Conservation (phyloP, 768 basidiomycete genomes). For the Cubamyces sp. region DNA sequence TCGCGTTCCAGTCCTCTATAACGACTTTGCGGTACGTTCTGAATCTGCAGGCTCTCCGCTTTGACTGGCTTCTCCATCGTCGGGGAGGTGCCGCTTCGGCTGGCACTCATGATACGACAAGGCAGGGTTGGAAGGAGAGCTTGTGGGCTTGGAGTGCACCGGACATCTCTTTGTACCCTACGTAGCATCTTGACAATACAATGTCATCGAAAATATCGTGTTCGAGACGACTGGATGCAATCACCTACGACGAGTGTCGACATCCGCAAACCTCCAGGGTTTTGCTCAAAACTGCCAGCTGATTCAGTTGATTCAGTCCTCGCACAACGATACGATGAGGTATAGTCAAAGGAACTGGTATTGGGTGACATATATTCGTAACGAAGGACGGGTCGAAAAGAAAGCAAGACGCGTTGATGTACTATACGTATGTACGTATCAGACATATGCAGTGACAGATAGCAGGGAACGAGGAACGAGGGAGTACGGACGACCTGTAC, state of each 20-base stretch:
- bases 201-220: no score
- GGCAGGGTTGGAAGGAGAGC: constrained; percentile 41
- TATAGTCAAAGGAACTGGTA: background rate
- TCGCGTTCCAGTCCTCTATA: constrained; percentile 96
- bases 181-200: background rate
- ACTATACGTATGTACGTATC: constrained; percentile 14
- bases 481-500: constrained; percentile 19
- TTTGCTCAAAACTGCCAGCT: background rate
- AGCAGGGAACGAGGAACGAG: background rate
- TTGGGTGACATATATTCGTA: background rate
- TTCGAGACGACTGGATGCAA: no score
- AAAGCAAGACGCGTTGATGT: constrained; percentile 12
- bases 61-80: constrained; percentile 47
- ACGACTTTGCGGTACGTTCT: constrained; percentile 41
- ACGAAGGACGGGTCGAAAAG: constrained; percentile 1
- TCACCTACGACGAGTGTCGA: no score
- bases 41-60: constrained; percentile 40
- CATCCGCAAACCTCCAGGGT: no score
- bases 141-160: constrained; percentile 37
- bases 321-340: background rate
- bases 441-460: constrained; percentile 17
- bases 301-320: background rate
- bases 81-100: constrained; percentile 71
- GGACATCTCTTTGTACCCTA: constrained; percentile 34
- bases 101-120: constrained; percentile 67